These are phyloP conservation scores for Plasmopara viticola DNA, from an alignment of 352 stramenopile species.

Conservation along the genomic window DNA sequence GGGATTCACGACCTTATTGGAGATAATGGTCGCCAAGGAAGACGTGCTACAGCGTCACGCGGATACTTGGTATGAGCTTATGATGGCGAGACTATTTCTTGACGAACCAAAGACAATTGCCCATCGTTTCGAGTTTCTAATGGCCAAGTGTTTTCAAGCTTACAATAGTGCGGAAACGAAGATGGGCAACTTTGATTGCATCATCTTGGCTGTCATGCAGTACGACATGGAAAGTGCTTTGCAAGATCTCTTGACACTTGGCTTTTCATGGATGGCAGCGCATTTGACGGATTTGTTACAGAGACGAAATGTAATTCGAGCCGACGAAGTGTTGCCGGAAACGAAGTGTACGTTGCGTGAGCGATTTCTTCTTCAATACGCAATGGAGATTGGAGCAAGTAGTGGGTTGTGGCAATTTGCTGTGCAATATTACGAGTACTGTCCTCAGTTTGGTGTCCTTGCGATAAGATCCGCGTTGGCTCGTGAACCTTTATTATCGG, in stretches of 20 bases:
- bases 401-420: constrained; percentile 64
- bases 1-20: constrained; percentile 45
- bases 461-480: constrained; percentile 37
- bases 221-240: constrained; percentile 67
- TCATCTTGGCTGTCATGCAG: constrained; percentile 71
- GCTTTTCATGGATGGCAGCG: constrained; percentile 71
- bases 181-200: constrained; percentile 80
- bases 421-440: constrained; percentile 57
- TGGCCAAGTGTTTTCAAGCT: constrained; percentile 60
- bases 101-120: constrained; percentile 70
- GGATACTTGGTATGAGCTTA: constrained; percentile 67
- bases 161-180: constrained; percentile 32
- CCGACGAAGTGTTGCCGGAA: constrained; percentile 36
- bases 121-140: constrained; percentile 72
- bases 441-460: constrained; percentile 39
- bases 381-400: constrained; percentile 52
- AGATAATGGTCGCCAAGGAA: constrained; percentile 50
- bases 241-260: constrained; percentile 53
- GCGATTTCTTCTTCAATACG: constrained; percentile 60
- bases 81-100: constrained; percentile 71
- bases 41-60: constrained; percentile 35
- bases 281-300: constrained; percentile 59
- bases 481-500: constrained; percentile 41
- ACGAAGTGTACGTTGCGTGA: constrained; percentile 48
- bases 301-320: constrained; percentile 42